These are phyloP conservation scores for Trichoderma virens DNA, from an alignment of 495 filamentous ascomycete species.

Conservation along the genomic window DNA sequence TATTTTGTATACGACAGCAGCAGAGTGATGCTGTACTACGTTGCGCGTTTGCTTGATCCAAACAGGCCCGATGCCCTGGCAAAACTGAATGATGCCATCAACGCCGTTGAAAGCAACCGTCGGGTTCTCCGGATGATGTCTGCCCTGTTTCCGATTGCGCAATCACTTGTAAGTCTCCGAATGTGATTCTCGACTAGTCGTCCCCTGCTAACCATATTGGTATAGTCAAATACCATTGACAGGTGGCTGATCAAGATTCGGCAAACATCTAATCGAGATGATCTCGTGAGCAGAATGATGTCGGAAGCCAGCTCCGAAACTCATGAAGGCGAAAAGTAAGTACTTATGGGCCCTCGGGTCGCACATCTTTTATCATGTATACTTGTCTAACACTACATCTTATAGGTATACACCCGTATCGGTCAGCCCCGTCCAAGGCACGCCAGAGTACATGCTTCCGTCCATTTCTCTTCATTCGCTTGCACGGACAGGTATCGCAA, in stretches of 20 bases:
- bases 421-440: neutral
- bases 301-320: neutral
- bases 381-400: neutral
- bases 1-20: constrained; percentile 9
- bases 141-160: constrained; percentile 4
- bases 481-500: neutral
- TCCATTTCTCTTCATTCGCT: constrained; percentile 5
- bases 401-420: neutral
- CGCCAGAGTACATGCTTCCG: neutral
- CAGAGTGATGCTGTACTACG: constrained; percentile 11
- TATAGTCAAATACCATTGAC: constrained; percentile 6
- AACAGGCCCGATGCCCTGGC: constrained; percentile 4
- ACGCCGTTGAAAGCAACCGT: constrained; percentile 6
- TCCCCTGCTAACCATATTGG: neutral
- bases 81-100: constrained; percentile 2
- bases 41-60: neutral
- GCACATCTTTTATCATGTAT: neutral
- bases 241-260: constrained; percentile 11
- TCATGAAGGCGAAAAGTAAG: constrained; percentile 5
- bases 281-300: neutral
- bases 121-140: constrained; percentile 3
- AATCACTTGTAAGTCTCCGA: neutral
- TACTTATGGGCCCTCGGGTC: neutral
- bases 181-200: neutral
- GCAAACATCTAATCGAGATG: neutral